Evolutionary conservation across 2,329 filamentous ascomycete species (phyloP), one percentile per base, ranked within the genome.

Genomic region (Magnaporthales sp.): DNA sequence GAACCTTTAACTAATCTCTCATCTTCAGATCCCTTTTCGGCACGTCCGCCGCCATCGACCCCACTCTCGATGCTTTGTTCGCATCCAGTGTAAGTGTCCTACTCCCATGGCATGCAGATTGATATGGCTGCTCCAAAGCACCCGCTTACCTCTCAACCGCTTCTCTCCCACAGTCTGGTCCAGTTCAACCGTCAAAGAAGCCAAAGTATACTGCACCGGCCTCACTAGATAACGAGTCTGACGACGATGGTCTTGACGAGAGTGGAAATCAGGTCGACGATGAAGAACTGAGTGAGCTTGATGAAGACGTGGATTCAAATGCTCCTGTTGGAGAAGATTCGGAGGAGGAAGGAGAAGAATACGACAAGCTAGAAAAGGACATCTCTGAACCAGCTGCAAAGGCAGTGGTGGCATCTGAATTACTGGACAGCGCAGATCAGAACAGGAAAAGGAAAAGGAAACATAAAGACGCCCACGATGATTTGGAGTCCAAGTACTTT

Each of bases 401-500:
- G 26, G 60, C 60, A 27, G 58, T 51, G n/a, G 61, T 24, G n/a
- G 30, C 60, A 10, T 58, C 64, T 72, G 62, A 75, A 71, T 31
- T 74, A 81, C 67, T 78, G 81, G 77, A 76, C 72, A 71, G 74
- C 68, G 77, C 71, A 73, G 79, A 71, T 77, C 81, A 83, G 65
- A 81, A 86, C 10, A 81, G 84, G 31, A 91, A 90, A 75, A 83
- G 89, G 68, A 91, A 90, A 79, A 82, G 89, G 67, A 88, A 79
- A 65, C 74, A 82, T 27, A 67, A 68, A 67, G 84, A 89, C 32
- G 85, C 89, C 11, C 84, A 89, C 67, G 88, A 91, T 27, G 87
- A 91, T 67, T 77, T 93, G 1, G 91, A 93, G 73, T 84, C 82
- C 67, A 86, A 84, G 64, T 93, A 93, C 72, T 80, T 94, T 78